Base-by-base conservation (phyloP, 495 filamentous ascomycete species). In the Rhizodiscina lignyota region DNA sequence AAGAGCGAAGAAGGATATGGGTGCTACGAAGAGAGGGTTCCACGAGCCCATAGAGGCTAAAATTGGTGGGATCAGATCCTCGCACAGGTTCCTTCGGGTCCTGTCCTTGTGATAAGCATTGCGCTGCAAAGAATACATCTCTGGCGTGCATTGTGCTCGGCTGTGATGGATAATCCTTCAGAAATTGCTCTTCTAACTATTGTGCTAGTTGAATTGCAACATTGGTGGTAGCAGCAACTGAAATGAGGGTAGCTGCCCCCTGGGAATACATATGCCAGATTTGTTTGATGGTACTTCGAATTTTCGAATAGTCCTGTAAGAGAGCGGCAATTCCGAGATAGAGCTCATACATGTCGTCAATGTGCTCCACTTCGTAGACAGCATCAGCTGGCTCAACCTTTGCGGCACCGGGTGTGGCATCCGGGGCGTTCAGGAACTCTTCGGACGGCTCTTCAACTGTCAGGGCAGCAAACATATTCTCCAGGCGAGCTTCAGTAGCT, bases 171-270 rank as follows among this genome's bases (percentile, higher is more conserved):
- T 32, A 8, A 18, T 32, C 30, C 30, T 18, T 32, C 10, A 32
- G 8, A 18, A 32, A 32, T 16, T 32, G 30, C 30, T 32, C 30
- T 18, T 32, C 30, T 8, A 32, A 16, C 17, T 32, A 16, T 32
- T 16, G 30, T 8, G 17, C 30, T 8, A 32, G 8, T 18, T 32
- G 10, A 18, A 32, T 32, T 18, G 30, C 30, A 10, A 18, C 18
- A 16, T 32, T 32, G 10, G 30, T 11, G 30, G 30, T 32, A 16
- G 18, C 17, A 6, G 30, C 30, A 6, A 18, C 8, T 8, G 30
- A 8, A 18, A 18, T 8, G 6, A 32, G 30, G 6, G 30, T 11
- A 6, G 17, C 18, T 10, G 17, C 10, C 6, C 30, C 30, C 10
- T 11, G 10, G 10, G 10, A 18, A 16, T 32, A 32, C 8, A 16